Evolutionary conservation across 1,284 basidiomycete species (phyloP).

Genomic region (Thecaphora thlaspeos): DNA sequence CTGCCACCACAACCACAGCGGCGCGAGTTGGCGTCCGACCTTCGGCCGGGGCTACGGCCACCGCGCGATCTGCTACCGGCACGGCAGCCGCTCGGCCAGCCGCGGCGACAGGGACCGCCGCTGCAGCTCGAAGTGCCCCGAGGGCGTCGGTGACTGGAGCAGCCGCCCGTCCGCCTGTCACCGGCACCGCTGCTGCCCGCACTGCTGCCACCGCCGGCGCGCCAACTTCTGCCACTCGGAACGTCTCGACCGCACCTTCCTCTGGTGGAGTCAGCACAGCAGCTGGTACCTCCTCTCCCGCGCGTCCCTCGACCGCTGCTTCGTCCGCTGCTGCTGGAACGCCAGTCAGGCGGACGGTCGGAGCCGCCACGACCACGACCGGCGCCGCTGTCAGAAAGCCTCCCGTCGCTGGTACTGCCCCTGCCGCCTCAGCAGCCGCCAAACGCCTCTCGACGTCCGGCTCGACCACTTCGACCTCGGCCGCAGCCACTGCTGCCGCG

Average conservation of each 20-base stretch:
- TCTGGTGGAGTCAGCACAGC: too few relatives aligned
- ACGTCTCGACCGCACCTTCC: slow-evolving; percentile 12
- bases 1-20: slow-evolving; percentile 12
- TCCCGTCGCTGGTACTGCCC: slow-evolving; percentile 21
- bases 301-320: slow-evolving; percentile 12
- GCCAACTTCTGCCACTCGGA: background rate
- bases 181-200: background rate
- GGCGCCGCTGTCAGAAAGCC: slow-evolving; percentile 21
- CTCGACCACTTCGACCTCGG: slow-evolving; percentile 17
- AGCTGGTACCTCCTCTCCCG: slow-evolving; percentile 8
- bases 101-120: slow-evolving; percentile 6
- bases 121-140: background rate
- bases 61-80: too few relatives aligned
- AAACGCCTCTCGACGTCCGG: slow-evolving; percentile 18
- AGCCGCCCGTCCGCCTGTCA: background rate
- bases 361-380: slow-evolving; percentile 9
- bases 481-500: slow-evolving; percentile 15
- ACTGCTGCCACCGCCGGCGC: background rate
- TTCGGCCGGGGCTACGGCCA: too few relatives aligned
- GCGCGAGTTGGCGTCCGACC: background rate
- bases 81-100: slow-evolving; percentile 8
- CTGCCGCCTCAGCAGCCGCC: slow-evolving; percentile 9
- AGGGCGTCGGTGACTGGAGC: slow-evolving; percentile 2
- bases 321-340: slow-evolving; percentile 8
- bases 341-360: slow-evolving; percentile 16